Conservation (phyloP, 768 basidiomycete genomes). For the Tricholoma matsutake region DNA sequence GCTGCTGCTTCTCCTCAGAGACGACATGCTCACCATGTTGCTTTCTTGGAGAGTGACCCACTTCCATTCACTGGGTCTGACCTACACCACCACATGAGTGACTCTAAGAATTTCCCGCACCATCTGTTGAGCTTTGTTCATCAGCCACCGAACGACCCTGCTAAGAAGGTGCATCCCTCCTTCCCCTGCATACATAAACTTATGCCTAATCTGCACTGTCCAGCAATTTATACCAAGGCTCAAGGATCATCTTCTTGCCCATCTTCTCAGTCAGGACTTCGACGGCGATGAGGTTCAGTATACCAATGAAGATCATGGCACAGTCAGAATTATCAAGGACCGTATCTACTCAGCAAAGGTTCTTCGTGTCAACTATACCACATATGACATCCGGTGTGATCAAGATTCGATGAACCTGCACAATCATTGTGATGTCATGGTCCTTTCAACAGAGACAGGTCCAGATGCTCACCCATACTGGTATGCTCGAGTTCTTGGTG, state of each 20-base stretch:
- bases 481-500: conserved; percentile 29
- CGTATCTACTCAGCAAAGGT: conserved; percentile 19
- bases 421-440: conserved; percentile 32
- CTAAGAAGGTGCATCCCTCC: no score
- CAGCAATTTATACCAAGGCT: conserved; percentile 28
- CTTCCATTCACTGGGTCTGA: no score
- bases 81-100: no score
- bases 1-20: no score
- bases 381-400: no score
- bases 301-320: conserved; percentile 9
- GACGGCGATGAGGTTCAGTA: conserved; percentile 4
- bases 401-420: no score
- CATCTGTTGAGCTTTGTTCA: no score
- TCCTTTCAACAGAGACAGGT: conserved; percentile 20
- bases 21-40: no score
- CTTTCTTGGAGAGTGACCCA: no score
- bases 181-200: background rate
- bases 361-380: conserved; percentile 35
- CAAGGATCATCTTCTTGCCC: conserved; percentile 19
- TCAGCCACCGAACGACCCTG: no score
- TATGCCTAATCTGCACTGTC: background rate
- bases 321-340: conserved; percentile 15
- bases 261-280: conserved; percentile 5
- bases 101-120: no score
- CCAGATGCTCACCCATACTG: conserved; percentile 24